Base-by-base conservation (phyloP, 2,329 filamentous ascomycete species). In the Aureobasidium sp. region DNA sequence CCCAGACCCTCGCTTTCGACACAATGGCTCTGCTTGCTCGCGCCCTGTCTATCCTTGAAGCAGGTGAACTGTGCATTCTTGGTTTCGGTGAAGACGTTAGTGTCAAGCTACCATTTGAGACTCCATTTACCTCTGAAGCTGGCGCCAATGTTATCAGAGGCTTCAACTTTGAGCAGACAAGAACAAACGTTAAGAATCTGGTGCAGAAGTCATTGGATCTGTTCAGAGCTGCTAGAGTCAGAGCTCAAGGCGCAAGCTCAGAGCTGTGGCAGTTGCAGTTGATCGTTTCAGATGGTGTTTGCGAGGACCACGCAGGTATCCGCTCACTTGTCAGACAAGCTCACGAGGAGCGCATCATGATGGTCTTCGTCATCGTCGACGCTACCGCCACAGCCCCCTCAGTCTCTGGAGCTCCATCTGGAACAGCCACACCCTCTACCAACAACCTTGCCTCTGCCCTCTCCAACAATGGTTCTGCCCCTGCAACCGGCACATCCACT, bases 361-460 rank as follows among this genome's bases (percentile, higher is more conserved):
- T 97, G 66, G 93, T 99, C 6, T 99, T 99, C 74, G 90, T 99
- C 69, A 89, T 99, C 70, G 91, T 99, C 71, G 94, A 99, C 78
- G 81, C 84, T 6, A 61, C 44, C 5, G 48, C 34, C 12, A 24
- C 26, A 5, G 20, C 60, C 2, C 27, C 60, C 32, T 46, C 52
- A 5, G n/a, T 47, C 32, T 59, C 55, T n/a, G 43, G 26, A 6
- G 44, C 57, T 1, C 34, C 44, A 2, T 47, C 57, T 24, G 57
- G 59, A 26, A 29, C 50, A 13, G 59, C 43, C 13, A 47, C 48
- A 50, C 62, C 57, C 2, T n/a, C 57, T 29, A 6, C 20, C 56
- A 27, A 74, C 73, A 9, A 17, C 20, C 12, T 13, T 13, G 8
- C 32, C 6, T 29, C 44, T 47, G 9, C 44, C 3, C 43, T 46